Evolutionary conservation across 371 early-diverging fungal genomes (phyloP), one percentile per base, ranked within the genome.

Genomic region (Conidiobolus incongruus): DNA sequence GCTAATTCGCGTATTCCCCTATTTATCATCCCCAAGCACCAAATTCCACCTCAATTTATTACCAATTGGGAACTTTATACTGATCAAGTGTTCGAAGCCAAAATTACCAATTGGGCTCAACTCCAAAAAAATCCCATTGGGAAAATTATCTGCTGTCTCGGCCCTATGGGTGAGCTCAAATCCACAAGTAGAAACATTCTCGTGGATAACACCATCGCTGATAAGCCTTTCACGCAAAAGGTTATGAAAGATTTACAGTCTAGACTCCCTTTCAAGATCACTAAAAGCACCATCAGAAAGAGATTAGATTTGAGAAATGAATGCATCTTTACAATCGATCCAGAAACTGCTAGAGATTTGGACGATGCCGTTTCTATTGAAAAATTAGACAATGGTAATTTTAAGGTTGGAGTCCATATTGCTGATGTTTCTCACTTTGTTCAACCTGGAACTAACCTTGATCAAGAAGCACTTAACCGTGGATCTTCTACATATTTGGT

Each of bases 371-470:
- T 99, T 28, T 98, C 98, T 54, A 79, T 80, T 0, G 50, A 66
- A 20, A 31, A 51, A 32, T 66, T 95, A 39, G 72, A 77, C 7
- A 89, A 95, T 55, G 96, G 92, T 12, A 89, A 89, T 53, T 78
- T 62, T 45, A 75, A 81, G 55, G 75, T 86, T 15, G 87, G 88
- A 40, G 87, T 87, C 40, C 88, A 95, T 56, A 98, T 98, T 62
- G 95, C 98, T 31, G 98, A 98, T 76, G 98, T 98, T 19, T 77
- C 83, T n/a, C 75, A 86, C 50, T 98, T 91, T 70, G 91, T 98
- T 15, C 76, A 76, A 48, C 71, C 75, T 19, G 73, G 72, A 6
- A 80, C 72, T 48, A 63, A 79, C 1, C 76, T 94, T 77, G 93
- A 95, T 55, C 56, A 59, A 37, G 89, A 90, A 50, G 94, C 95